A percentile compares a stretch with the other conserved stretches of the same genome.
Evolutionary conservation across 108 stramenopile genomes (phyloP).

Genomic region (Nannochloropsis salina): DNA sequence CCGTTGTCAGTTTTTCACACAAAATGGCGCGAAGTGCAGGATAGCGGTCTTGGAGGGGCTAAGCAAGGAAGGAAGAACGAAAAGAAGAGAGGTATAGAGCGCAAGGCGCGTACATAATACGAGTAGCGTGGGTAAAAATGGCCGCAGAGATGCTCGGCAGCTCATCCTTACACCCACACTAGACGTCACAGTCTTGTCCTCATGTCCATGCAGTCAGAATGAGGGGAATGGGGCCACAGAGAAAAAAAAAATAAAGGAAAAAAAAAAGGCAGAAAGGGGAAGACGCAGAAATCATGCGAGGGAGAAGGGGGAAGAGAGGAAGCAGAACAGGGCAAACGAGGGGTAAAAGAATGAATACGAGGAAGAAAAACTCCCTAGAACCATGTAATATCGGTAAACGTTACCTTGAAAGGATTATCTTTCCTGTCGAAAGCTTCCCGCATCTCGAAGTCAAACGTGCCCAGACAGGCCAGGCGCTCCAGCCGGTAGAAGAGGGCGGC

Average conservation of each 20-base stretch:
- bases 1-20: not conserved
- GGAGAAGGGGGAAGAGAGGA: too few species aligned
- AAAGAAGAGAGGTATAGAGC: not conserved
- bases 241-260: not conserved
- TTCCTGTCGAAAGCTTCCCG: not conserved
- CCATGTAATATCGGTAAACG: not conserved
- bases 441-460: not conserved
- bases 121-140: too few species aligned
- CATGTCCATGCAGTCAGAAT: too few species aligned
- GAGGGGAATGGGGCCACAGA: not conserved
- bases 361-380: too few species aligned
- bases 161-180: too few species aligned
- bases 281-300: not conserved
- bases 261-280: not conserved
- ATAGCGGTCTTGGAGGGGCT: not conserved
- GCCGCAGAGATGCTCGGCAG: too few species aligned
- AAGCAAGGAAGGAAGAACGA: not conserved
- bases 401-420: not conserved
- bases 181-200: too few species aligned
- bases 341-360: too few species aligned
- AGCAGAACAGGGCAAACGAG: too few species aligned
- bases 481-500: not conserved
- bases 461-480: not conserved
- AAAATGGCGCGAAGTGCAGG: not conserved
- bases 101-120: too few species aligned